Evolutionary conservation across 441 rosid species (phyloP), one percentile per base, ranked within the genome.

Genomic region (Adansonia madagascariensis): DNA sequence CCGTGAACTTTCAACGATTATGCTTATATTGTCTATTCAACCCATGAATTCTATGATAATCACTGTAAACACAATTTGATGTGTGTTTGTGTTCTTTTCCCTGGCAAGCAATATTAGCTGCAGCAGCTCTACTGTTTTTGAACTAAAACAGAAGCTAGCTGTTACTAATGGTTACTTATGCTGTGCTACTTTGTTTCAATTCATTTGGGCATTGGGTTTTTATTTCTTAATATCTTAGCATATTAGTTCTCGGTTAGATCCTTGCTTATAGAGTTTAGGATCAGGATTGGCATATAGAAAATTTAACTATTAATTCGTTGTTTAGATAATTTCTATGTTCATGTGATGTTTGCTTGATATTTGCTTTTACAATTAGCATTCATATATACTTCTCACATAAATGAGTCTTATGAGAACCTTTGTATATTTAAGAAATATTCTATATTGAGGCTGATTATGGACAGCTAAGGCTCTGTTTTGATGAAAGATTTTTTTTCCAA

Each of bases 181-280:
- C 57, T 53, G 35, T 11, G 64, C 39, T 60, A 60, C 64, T 24
- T 27, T 60, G 10, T 60, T 60, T 60, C 35, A 60, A 22, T 10
- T 60, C n/a, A 60, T 24, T 8, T 60, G 39, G 15, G 39, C 6
- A 24, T 1, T 22, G 64, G 64, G 12, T 24, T 22, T 60, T 15
- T 60, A 10, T 60, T 24, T 31, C n/a, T 24, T 24, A 11, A 22
- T 60, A 27, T 22, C 9, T 57, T 60, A 11, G 8, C 11, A 60
- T 6, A 24, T 59, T 27, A 60, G 11, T 60, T 60, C 6, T 3
- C 39, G 62, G 31, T 11, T 60, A 10, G 39, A 60, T 60, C 31
- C 10, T 60, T 57, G 10, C 64, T 22, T 60, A 12, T 60, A 60
- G 64, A 24, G 64, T 60, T 60, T 60, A 60, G 64, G 64, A 3